Evolutionary conservation across 768 basidiomycete species (phyloP), one percentile per base, ranked within the genome.

Genomic region (Pleurotus sapidus): DNA sequence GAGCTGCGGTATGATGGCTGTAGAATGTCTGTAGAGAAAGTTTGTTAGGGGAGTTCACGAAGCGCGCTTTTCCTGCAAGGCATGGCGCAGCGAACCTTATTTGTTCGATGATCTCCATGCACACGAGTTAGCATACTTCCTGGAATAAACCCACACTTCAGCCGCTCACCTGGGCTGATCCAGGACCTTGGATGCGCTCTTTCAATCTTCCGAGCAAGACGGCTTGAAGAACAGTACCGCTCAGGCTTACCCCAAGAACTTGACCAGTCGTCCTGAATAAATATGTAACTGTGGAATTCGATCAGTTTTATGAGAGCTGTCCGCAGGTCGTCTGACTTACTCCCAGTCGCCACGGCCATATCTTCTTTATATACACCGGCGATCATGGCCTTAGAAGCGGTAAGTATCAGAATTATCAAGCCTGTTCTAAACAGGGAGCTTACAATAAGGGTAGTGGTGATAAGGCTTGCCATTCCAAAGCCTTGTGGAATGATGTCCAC

Each of bases 191-290:
- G 63, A 99, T 95, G 51, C 87, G 81, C 59, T 79, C 72, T 57
- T 83, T 82, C 55, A 99, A 76, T 65, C 91, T 84, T 48, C 76
- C 70, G 25, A 87, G 73, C 40, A 99, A 78, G 37, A 96, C 79
- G 4, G 83, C 81, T 71, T 99, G 96, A 30, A 95, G 74, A 24
- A 98, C 69, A 0, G 93, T 88, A 18, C 93, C 91, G 63, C 87
- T 87, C 46, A 95, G 75, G 64, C 91, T 91, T 55, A 99, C 96
- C 37, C 96, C 97, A 55, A 98, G 80, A 20, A 97, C 97, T 76
- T 98, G 96, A 2, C 95, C 95, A 15, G 92, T 90, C 6, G 93
- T 95, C 61, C 95, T 79, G 77, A 95, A 96, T 47, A 97, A 78
- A 72, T 98, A 98, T 30, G 91, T 91, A 64, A 95, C 94, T 96